Percentiles rank a stretch among this genome's conserved stretches.
phyloP scores from a whole-genome alignment of 352 stramenopile genomes.

The Pythium rhizo-oryzae region DNA sequence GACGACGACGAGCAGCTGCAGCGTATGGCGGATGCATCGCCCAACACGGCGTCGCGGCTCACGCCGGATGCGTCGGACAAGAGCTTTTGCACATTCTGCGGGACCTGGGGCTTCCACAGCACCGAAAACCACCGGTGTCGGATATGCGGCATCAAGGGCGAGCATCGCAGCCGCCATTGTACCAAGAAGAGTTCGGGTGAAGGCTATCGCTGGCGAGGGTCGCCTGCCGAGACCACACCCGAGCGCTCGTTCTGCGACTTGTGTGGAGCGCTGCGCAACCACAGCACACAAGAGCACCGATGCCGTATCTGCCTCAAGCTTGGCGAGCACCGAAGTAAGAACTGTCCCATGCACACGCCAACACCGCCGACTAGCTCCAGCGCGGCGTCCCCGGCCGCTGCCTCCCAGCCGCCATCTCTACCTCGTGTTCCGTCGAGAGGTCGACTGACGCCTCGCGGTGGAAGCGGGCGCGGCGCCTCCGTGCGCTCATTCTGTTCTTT shows the following conservation, averaged over 20 bases:
- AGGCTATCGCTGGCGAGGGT: slow-evolving; percentile 50
- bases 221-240: slow-evolving; percentile 37
- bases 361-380: neutral
- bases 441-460: slow-evolving; percentile 5
- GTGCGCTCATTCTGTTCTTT: slow-evolving; percentile 52
- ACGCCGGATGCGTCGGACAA: slow-evolving; percentile 34
- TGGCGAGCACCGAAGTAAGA: slow-evolving; percentile 65
- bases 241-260: slow-evolving; percentile 62
- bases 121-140: slow-evolving; percentile 66
- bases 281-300: slow-evolving; percentile 62
- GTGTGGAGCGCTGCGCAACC: slow-evolving; percentile 52
- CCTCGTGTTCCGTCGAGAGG: slow-evolving; percentile 5
- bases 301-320: slow-evolving; percentile 65
- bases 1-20: neutral
- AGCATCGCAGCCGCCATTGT: slow-evolving; percentile 65
- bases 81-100: slow-evolving; percentile 66
- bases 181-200: slow-evolving; percentile 26
- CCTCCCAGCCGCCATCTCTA: too few species aligned
- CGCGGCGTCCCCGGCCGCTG: neutral
- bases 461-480: neutral
- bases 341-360: slow-evolving; percentile 47
- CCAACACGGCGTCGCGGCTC: slow-evolving; percentile 17
- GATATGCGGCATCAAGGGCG: slow-evolving; percentile 50
- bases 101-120: slow-evolving; percentile 50
- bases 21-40: neutral